phyloP scores from a whole-genome alignment of 2,329 filamentous ascomycete species.

The Fusarium avenaceum region DNA sequence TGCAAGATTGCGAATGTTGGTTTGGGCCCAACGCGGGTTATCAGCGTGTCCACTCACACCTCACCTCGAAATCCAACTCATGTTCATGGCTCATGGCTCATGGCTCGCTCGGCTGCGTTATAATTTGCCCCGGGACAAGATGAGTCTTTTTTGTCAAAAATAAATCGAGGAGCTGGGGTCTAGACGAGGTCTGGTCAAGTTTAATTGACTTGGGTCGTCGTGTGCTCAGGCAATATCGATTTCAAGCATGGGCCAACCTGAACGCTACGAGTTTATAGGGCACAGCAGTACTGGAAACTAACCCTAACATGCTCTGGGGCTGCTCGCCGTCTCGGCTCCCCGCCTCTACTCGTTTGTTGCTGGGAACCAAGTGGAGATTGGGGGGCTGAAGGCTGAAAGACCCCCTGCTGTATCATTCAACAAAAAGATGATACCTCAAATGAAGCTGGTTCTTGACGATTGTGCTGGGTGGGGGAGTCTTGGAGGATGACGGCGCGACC shows the following conservation, averaged over 20 bases:
- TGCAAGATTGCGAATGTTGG: constrained; percentile 30
- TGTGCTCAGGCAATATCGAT: constrained; percentile 31
- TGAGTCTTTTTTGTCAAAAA: constrained; percentile 20
- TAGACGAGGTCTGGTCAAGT: constrained; percentile 25
- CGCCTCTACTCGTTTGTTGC: constrained; percentile 40
- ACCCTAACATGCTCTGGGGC: constrained; percentile 37
- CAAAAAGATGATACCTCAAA: constrained; percentile 31
- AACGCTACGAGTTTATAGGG: constrained; percentile 35
- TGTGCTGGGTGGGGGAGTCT: constrained; percentile 18
- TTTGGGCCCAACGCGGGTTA: constrained; percentile 23
- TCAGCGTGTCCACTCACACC: constrained; percentile 39
- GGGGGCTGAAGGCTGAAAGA: constrained; percentile 31
- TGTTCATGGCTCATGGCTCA: constrained; percentile 25
- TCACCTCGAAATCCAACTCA: constrained; percentile 26
- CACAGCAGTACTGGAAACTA: constrained; percentile 37
- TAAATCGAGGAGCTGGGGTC: constrained; percentile 9
- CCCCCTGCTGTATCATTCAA: constrained; percentile 32
- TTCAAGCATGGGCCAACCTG: constrained; percentile 34
- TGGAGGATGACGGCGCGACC: constrained; percentile 7
- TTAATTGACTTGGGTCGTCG: constrained; percentile 27
- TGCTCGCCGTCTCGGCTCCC: constrained; percentile 40
- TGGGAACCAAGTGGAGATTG: constrained; percentile 30
- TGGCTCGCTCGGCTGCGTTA: constrained; percentile 31
- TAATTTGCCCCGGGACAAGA: constrained; percentile 23
- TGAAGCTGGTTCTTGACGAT: constrained; percentile 30